A percentile compares a stretch with the other conserved stretches of the same genome.
These are phyloP conservation scores for Cryptosporidium tyzzeri DNA, from an alignment of 169 alveolate species.

Conservation along the genomic window DNA sequence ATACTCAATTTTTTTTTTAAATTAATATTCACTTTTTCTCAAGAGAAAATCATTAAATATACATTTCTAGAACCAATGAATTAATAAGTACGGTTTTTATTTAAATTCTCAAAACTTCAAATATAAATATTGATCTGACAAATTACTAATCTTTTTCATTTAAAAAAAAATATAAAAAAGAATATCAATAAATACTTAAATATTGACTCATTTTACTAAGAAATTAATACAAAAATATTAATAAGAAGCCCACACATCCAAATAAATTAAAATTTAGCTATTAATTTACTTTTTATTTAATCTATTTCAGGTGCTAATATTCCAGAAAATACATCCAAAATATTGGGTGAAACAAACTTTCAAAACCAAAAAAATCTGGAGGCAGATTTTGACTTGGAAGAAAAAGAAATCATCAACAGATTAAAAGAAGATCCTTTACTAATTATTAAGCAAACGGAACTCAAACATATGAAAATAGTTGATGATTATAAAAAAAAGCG, in stretches of 20 bases:
- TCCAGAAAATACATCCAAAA: conserved; percentile 53
- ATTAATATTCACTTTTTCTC: too few relatives aligned
- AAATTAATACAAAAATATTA: too few relatives aligned
- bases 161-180: too few relatives aligned
- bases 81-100: too few relatives aligned
- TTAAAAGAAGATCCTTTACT: conserved; percentile 60
- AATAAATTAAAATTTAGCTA: neutral
- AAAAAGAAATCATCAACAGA: conserved; percentile 51
- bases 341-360: conserved; percentile 21
- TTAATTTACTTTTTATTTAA: neutral
- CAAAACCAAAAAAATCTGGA: neutral
- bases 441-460: conserved; percentile 43
- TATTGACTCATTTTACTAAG: neutral
- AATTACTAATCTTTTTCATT: too few relatives aligned
- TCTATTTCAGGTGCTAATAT: conserved; percentile 14
- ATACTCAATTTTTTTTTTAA: too few relatives aligned
- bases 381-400: conserved; percentile 19
- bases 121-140: too few relatives aligned
- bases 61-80: too few relatives aligned
- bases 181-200: neutral
- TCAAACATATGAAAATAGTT: conserved; percentile 45
- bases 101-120: too few relatives aligned
- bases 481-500: conserved; percentile 38
- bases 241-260: neutral
- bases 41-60: too few relatives aligned